Conservation (phyloP, 148 eudicot genomes). For the Agrostemma githago region DNA sequence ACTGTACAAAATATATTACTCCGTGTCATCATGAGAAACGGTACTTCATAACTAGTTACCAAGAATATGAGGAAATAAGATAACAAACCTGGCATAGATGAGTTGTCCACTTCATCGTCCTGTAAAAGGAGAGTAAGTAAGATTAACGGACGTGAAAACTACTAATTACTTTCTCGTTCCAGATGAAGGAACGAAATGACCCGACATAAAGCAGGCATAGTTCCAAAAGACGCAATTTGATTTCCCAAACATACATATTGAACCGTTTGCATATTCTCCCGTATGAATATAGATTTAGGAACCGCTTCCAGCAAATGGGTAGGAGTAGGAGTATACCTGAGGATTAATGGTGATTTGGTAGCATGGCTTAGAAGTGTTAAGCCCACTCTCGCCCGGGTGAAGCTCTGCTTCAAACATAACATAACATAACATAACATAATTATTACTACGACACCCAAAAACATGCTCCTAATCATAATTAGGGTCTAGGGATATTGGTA, state of each 20-base stretch:
- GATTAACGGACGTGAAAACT: not conserved
- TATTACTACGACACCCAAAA: too few relatives aligned
- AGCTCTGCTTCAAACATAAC: slow-evolving; percentile 54
- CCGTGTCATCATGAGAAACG: not conserved
- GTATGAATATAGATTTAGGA: too few relatives aligned
- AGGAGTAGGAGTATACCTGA: slow-evolving; percentile 62
- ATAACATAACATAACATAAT: not conserved
- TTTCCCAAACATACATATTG: not conserved
- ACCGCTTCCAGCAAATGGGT: too few relatives aligned
- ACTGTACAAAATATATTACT: too few relatives aligned
- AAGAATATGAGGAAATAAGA: slow-evolving; percentile 8
- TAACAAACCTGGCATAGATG: slow-evolving; percentile 44
- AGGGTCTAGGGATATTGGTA: too few relatives aligned
- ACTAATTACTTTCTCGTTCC: not conserved
- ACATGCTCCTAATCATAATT: too few relatives aligned
- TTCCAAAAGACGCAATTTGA: not conserved
- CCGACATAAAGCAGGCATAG: not conserved
- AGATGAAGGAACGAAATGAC: not conserved
- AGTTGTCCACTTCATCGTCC: slow-evolving; percentile 70
- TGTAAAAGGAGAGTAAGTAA: slow-evolving; percentile 25
- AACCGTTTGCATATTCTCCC: not conserved
- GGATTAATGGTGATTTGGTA: slow-evolving; percentile 67
- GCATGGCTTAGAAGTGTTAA: slow-evolving; percentile 79
- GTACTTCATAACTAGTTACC: not conserved
- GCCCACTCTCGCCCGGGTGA: slow-evolving; percentile 89